Percentiles rank a stretch among this genome's conserved stretches.
phyloP scores from a whole-genome alignment of 106 monocot species.

The Dendrobium chrysotoxum region DNA sequence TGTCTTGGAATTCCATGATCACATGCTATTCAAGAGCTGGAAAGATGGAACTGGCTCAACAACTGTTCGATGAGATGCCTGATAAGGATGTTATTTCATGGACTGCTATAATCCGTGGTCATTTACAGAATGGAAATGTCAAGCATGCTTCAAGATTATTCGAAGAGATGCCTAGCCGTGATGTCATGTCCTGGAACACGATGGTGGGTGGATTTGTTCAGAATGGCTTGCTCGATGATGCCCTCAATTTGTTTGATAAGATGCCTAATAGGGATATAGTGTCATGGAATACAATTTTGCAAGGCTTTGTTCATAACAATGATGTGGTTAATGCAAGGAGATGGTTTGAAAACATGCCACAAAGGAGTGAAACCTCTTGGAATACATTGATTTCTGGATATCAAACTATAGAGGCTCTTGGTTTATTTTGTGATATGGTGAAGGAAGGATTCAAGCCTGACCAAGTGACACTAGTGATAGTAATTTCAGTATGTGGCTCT shows the following conservation, averaged over 20 bases:
- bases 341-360: slow-evolving; percentile 56
- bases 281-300: slow-evolving; percentile 60
- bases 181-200: slow-evolving; percentile 63
- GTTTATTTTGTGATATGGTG: slow-evolving; percentile 35
- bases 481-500: slow-evolving; percentile 45
- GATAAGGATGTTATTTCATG: slow-evolving; percentile 58
- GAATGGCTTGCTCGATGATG: slow-evolving; percentile 47
- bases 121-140: slow-evolving; percentile 35
- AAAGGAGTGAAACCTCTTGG: slow-evolving; percentile 70
- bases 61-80: slow-evolving; percentile 45
- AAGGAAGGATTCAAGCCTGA: slow-evolving; percentile 51
- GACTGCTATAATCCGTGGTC: slow-evolving; percentile 49
- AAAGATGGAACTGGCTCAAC: slow-evolving; percentile 29
- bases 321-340: slow-evolving; percentile 29
- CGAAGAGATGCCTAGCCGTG: slow-evolving; percentile 34
- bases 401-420: slow-evolving; percentile 29
- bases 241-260: slow-evolving; percentile 36
- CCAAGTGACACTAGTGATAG: slow-evolving; percentile 34
- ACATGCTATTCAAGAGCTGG: slow-evolving; percentile 40
- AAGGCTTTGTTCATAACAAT: slow-evolving; percentile 32
- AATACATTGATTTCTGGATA: slow-evolving; percentile 52
- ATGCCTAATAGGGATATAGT: slow-evolving; percentile 58
- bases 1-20: slow-evolving; percentile 64
- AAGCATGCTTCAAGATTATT: slow-evolving; percentile 30
- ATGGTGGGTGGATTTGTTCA: slow-evolving; percentile 61